phyloP scores from a whole-genome alignment of 73 alveolate genomes.

The Paramecium pentaurelia region DNA sequence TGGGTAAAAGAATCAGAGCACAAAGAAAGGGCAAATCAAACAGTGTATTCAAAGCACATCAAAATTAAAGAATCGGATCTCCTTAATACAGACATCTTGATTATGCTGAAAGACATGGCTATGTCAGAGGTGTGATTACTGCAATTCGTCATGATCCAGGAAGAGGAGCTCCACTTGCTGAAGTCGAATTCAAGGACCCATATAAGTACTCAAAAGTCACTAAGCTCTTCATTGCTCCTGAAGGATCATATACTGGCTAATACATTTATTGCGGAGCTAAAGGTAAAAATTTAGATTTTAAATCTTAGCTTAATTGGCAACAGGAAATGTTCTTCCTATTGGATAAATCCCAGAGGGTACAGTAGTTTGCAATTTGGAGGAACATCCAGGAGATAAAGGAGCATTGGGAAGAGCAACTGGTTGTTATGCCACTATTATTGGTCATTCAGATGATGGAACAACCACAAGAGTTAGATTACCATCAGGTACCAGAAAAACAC shows the following conservation, averaged over 20 bases:
- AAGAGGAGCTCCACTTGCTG: constrained; percentile 96
- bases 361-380: constrained; percentile 89
- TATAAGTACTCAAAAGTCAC: constrained; percentile 85
- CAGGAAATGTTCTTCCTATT: constrained; percentile 95
- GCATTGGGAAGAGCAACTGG: constrained; percentile 94
- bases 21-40: constrained; percentile 66
- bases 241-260: constrained; percentile 96
- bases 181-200: constrained; percentile 96
- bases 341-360: constrained; percentile 96
- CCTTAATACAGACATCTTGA: constrained; percentile 63
- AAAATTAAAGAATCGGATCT: constrained; percentile 56
- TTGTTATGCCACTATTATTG: constrained; percentile 87
- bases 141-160: constrained; percentile 97
- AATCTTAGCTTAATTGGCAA: constrained; percentile 77
- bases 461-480: constrained; percentile 86
- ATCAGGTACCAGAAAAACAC: constrained; percentile 92
- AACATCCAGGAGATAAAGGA: constrained; percentile 94
- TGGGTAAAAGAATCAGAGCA: constrained; percentile 54
- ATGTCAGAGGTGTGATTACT: constrained; percentile 68
- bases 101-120: constrained; percentile 66
- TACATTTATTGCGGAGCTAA: constrained; percentile 93
- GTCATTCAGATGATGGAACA: constrained; percentile 91
- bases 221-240: constrained; percentile 94
- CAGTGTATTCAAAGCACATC: constrained; percentile 58
- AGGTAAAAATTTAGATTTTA: constrained; percentile 45